Evolutionary conservation across 2,329 filamentous ascomycete species (phyloP), one percentile per base, ranked within the genome.

Genomic region (Hymenoscyphus salicellus): DNA sequence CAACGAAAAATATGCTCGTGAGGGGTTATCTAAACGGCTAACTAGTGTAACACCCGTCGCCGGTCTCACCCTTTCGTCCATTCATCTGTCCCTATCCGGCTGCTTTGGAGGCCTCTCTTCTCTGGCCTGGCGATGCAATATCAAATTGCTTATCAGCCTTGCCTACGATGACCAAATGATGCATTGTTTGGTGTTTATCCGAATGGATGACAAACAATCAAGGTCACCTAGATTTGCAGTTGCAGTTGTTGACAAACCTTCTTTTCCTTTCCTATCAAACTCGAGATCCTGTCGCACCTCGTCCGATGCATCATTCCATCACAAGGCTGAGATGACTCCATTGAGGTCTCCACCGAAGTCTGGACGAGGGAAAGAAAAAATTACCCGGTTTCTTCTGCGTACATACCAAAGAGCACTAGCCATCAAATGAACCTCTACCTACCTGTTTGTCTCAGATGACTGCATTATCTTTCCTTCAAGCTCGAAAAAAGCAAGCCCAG

Each of bases 361-460:
- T 49, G n/a, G 43, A 49, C 17, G n/a, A 49, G 20, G 17, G 20
- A n/a, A 7, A 49, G 23, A 20, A 11, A n/a, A n/a, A n/a, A n/a
- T n/a, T 43, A 20, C 43, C 20, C 43, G 43, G n/a, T 49, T 11
- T 49, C 20, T 2, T 16, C 11, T 49, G 23, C 43, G 17, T 46
- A 46, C 46, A 23, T 49, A 49, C 46, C 10, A 23, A 30, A 23
- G n/a, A 17, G 17, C 41, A 20, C 7, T 46, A 26, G 20, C 20
- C 20, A 26, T 23, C n/a, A 23, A 3, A 14, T 26, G 8, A 14
- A 23, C 46, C 20, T 14, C 20, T 26, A 52, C 46, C 46, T 52
- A 23, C 20, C 20, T 26, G 20, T 52, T 28, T 52, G 57, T 66
- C 60, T 65, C 62, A 63, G 60, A 65, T 65, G 55, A 60, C 61